Evolutionary conservation across 139 green algal species (phyloP), one percentile per base, ranked within the genome.

Genomic region (Pycnococcus provasolii): DNA sequence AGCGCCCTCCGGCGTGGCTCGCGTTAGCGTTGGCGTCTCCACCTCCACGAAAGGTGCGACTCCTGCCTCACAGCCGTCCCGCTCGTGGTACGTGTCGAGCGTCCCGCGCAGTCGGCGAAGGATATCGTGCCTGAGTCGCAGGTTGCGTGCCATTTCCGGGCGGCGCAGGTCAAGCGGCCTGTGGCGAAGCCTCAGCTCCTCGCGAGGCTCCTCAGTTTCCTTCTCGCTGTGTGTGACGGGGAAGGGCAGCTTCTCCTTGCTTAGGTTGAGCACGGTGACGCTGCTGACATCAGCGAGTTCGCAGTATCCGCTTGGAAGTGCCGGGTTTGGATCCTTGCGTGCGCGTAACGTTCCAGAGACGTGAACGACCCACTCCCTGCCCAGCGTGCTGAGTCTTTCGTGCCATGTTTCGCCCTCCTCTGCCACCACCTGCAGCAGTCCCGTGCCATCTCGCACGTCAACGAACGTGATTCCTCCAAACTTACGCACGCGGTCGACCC

Each of bases 1-100:
- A 0, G 93, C 93, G 4, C 93, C 93, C 79, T 99, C 93, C 0
- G 93, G 93, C 13, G 93, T 98, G 64, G 84, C 90, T 4, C 87
- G 78, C n/a, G 85, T 95, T 4, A 99, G 83, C 47, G 96, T 87
- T 53, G 93, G 93, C 8, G 93, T 99, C 79, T 99, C 92, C 26
- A 96, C 81, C 75, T 96, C 87, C 9, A 91, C 50, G 64, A 94
- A 95, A 40, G 64, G 67, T 1, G 97, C 87, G 42, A 96, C 91
- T 26, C 26, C 26, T 26, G 26, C 26, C 26, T 55, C 73, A 5
- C 82, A 71, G 2, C 73, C 60, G 42, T 92, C 85, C 72, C 26
- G 26, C 26, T 26, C 26, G 26, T 26, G 26, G 26, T 26, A 26
- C 26, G 26, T 26, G 58, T 95, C 88, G 13, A 97, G 81, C 68